Evolutionary conservation across 169 alveolate genomes (phyloP), one percentile per base, ranked within the genome.

Genomic region (Cryptosporidium xiaoi): DNA sequence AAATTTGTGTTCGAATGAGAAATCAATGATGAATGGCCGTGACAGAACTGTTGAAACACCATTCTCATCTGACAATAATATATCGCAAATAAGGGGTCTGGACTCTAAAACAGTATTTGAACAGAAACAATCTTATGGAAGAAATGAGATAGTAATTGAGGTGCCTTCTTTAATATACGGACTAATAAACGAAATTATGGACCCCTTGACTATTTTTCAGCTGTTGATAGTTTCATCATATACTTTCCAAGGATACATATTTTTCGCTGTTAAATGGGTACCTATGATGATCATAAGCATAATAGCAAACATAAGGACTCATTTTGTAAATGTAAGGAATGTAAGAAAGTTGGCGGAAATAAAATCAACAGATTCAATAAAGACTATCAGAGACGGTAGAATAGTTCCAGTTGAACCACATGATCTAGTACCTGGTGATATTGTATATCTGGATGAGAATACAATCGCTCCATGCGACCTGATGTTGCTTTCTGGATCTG

Each of bases 401-500:
- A n/a, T 46, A 20, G 64, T 71, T 18, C 29, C 29, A 44, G 18
- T 91, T 20, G 24, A 34, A 8, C 71, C 91, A 69, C 31, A 82
- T 36, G 93, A 91, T 33, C 89, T 95, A 24, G 96, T 93, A 7
- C 97, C 97, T 46, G 97, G 97, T 7, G 97, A 95, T 69, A 82
- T 93, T 24, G 69, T 93, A 18, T 90, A 91, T 62, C 71, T 95
- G 34, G 93, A 91, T 50, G 95, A 91, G 36, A 93, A 90, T 40
- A 85, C 91, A 31, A 24, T 66, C 5, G 90, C 94, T 90, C 96
- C 97, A 12, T 95, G 97, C 69, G 97, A 95, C 84, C 66, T 92
- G 8, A 58, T 93, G 48, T 82, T 95, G 58, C 51, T 93, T 55
- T 91, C 90, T 16, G 97, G 97, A 18, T 83, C 90, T 12, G 94